Evolutionary conservation across 139 green algal species (phyloP), one percentile per base, ranked within the genome.

Genomic region (Microglena sp.): DNA sequence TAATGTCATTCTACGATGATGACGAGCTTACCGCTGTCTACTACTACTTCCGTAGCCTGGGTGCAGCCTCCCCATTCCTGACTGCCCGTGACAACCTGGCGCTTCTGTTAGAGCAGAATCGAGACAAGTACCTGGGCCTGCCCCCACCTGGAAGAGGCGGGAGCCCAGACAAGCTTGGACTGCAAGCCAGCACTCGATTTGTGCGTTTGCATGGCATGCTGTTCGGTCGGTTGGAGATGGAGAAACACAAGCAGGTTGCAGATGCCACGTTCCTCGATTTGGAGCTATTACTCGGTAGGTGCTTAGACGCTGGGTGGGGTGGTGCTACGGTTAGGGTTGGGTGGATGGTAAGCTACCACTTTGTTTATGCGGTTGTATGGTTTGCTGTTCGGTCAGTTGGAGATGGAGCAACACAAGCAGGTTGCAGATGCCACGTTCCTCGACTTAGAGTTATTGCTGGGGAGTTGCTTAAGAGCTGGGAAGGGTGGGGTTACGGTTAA

Each of bases 21-120:
- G 77, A 90, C 32, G 72, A 86, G 64, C 77, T 92, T 50, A 63
- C 54, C 2, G 82, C 84, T 6, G 77, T 86, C 5, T 86, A 78
- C 53, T 80, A 74, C 54, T 89, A 89, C 71, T 77, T 79, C 35
- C 55, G 67, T 40, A 68, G 67, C 43, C 76, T 90, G 63, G 74
- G 69, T 6, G 80, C 80, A 7, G 35, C 74, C 5, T 21, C 46
- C 21, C 84, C 86, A 0, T 92, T 92, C 45, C 30, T 34, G 0
- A 84, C 84, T 6, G 84, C 86, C 0, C 60, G 81, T 0, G 84
- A 92, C 59, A 92, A 90, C 66, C 75, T 92, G 70, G 34, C 84
- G 45, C 68, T 87, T 62, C 75, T 89, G 55, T 82, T 89, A 55
- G 80, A 90, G 29, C 69, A 82, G 33, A 89, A 84, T 67, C 54